These are phyloP conservation scores for Nepenthes gracilis DNA, from an alignment of 148 eudicot genomes.

Conservation along the genomic window DNA sequence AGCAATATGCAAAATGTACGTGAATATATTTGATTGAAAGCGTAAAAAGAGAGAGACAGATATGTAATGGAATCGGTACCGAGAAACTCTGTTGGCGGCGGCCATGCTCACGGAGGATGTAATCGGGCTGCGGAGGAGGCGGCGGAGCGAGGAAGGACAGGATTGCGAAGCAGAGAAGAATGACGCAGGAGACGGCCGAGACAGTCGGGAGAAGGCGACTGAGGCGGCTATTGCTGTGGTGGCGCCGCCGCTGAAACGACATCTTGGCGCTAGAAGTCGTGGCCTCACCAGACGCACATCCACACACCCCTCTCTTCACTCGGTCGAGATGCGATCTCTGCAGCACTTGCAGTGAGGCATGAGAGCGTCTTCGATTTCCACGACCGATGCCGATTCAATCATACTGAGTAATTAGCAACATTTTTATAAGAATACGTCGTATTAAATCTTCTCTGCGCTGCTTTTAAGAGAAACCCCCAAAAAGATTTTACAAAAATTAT, in stretches of 20 bases:
- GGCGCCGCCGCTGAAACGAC: slow-evolving; percentile 79
- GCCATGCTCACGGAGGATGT: slow-evolving; percentile 10
- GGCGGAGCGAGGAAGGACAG: slow-evolving; percentile 53
- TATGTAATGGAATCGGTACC: slow-evolving; percentile 8
- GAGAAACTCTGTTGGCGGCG: slow-evolving; percentile 9
- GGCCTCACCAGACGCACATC: too few species aligned
- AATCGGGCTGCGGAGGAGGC: slow-evolving; percentile 13
- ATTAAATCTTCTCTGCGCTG: too few species aligned
- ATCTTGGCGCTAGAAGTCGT: too few species aligned
- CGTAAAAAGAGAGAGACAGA: background rate
- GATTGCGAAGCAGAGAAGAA: slow-evolving; percentile 38
- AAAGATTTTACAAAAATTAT: too few species aligned
- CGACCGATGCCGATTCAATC: too few species aligned
- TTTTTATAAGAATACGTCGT: too few species aligned
- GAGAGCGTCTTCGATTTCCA: too few species aligned
- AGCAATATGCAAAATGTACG: background rate
- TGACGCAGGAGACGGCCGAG: slow-evolving; percentile 27
- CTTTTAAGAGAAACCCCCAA: too few species aligned
- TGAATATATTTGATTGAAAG: background rate
- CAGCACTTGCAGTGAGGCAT: too few species aligned
- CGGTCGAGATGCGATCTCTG: too few species aligned
- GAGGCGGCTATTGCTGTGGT: slow-evolving; percentile 21
- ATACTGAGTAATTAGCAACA: too few species aligned
- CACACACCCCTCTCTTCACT: too few species aligned
- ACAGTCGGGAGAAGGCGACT: slow-evolving; percentile 28